Base-by-base conservation (phyloP, 345 rosid species). In the Syzygium jambos region DNA sequence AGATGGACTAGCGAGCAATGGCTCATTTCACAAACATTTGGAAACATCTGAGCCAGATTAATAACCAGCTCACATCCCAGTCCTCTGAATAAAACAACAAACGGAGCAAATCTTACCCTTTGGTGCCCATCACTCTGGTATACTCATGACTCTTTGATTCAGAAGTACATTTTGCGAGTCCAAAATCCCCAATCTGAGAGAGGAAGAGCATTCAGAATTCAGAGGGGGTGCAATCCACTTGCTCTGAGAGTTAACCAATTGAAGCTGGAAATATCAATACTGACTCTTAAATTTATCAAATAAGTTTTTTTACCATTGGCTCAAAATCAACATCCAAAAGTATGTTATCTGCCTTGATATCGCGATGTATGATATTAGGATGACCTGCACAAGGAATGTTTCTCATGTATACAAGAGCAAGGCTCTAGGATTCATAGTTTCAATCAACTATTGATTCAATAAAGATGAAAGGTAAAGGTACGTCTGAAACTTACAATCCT, bases 351-450 rank as follows among this genome's bases (percentile, higher is more conserved):
- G 98, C 93, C 90, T 97, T 97, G 65, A 97, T 97, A 88, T 97
- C 98, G 46, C 99, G 94, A 89, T 97, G 99, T 87, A 97, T 93
- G 88, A 96, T 97, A 89, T 91, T 93, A n/a, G 99, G 99, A 92
- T 95, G 94, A 87, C 99, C 99, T 97, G 91, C 84, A 86, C 22
- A 51, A 9, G 3, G 4, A 54, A 27, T 5, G 6, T 43, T 73
- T 78, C 22, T 0, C 63, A 11, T 2, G n/a, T 23, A 56, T 1
- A 56, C 0, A 0, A 56, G 13, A 23, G 1, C 1, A 1, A 56
- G 9, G 13, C n/a, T 22, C 3, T 0, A 4, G n/a, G 2, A 84
- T 9, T 1, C 11, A 57, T 12, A 57, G 29, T 29, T 57, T 78
- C 49, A 49, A 85, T n/a, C 82, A 41, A 29, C 78, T 29, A 87